Percentiles rank a stretch among this genome's conserved stretches.
phyloP scores from a whole-genome alignment of 148 eudicot genomes.

The Cornus suecica region DNA sequence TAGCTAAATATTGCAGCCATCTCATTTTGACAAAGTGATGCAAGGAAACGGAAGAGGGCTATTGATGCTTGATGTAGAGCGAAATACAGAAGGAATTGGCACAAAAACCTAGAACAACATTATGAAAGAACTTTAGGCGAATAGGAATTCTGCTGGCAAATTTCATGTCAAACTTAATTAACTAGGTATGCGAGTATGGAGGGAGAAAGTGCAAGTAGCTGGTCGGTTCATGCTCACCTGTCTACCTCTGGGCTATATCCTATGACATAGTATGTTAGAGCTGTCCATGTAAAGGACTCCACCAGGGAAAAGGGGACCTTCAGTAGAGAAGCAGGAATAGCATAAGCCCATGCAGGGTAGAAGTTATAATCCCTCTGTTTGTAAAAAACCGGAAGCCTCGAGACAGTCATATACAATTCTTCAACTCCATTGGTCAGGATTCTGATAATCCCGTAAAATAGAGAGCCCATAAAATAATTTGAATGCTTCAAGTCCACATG shows the following conservation, averaged over 20 bases:
- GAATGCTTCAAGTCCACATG: conserved; percentile 30
- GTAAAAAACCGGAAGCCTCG: conserved; percentile 55
- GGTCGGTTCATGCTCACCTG: conserved; percentile 24
- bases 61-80: conserved; percentile 29
- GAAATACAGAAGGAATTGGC: conserved; percentile 35
- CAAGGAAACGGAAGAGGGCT: conserved; percentile 42
- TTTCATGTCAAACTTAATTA: no score
- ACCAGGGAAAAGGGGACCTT: conserved; percentile 49
- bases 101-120: conserved; percentile 25
- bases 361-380: conserved; percentile 53
- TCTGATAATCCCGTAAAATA: conserved; percentile 42
- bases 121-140: not conserved
- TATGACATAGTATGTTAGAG: conserved; percentile 52
- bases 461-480: conserved; percentile 39
- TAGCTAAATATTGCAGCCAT: conserved; percentile 33
- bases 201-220: no score
- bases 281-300: conserved; percentile 44
- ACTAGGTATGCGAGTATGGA: no score
- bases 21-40: conserved; percentile 31
- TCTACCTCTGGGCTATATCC: conserved; percentile 50
- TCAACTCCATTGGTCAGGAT: conserved; percentile 49
- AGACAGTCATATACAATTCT: conserved; percentile 45
- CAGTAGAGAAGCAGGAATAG: conserved; percentile 49
- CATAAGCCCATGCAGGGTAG: conserved; percentile 72
- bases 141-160: not conserved